These are phyloP conservation scores for Colletotrichum limetticola DNA, from an alignment of 2,329 filamentous ascomycete genomes.

Conservation along the genomic window DNA sequence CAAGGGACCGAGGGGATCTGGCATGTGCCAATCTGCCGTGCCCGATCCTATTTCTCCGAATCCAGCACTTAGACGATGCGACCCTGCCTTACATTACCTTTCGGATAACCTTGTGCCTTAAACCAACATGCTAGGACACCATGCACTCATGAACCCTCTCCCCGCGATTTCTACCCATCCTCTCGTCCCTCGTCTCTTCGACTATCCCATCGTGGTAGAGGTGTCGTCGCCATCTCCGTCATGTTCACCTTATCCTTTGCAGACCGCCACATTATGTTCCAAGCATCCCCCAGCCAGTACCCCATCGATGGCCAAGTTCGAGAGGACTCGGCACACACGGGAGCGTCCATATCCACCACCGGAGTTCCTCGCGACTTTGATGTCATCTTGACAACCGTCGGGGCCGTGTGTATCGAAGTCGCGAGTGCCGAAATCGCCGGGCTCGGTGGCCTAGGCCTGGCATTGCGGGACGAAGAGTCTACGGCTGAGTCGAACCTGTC, in stretches of 20 bases:
- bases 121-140: not conserved
- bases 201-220: slow-evolving; percentile 1
- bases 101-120: not conserved
- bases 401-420: slow-evolving; percentile 18
- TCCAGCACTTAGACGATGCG: slow-evolving; percentile 1
- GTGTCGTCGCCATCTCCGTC: not conserved
- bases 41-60: slow-evolving; percentile 2
- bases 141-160: not conserved
- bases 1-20: not conserved
- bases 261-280: slow-evolving; percentile 1
- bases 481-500: slow-evolving; percentile 1
- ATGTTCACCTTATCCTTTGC: not conserved
- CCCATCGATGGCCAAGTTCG: slow-evolving; percentile 11
- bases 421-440: not conserved
- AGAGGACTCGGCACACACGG: not conserved
- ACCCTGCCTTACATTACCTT: not conserved
- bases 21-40: slow-evolving; percentile 1
- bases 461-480: not conserved
- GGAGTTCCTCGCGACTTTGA: slow-evolving; percentile 9
- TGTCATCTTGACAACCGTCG: slow-evolving; percentile 14
- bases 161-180: slow-evolving; percentile 1
- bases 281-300: slow-evolving; percentile 8
- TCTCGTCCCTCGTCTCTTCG: slow-evolving; percentile 13
- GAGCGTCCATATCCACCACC: not conserved
- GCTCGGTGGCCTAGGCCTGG: not conserved